These are phyloP conservation scores for Epipyxis sp. DNA, from an alignment of 108 stramenopile species.

Conservation along the genomic window DNA sequence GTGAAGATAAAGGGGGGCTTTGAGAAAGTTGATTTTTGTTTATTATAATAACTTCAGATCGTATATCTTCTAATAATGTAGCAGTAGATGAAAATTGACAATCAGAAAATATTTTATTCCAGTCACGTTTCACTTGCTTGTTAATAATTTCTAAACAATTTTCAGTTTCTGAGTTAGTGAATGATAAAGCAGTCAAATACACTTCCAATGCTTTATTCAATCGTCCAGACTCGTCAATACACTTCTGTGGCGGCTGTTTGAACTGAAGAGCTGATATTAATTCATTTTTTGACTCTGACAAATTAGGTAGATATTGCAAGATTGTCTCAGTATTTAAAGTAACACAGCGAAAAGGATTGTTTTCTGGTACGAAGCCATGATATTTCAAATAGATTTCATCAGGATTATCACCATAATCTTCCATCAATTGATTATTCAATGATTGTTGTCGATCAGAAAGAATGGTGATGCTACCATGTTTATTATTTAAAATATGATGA, in stretches of 20 bases:
- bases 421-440: slow-evolving; percentile 56
- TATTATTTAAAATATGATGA: slow-evolving; percentile 33
- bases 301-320: too few relatives aligned
- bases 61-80: not conserved
- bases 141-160: not conserved
- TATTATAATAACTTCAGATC: not conserved
- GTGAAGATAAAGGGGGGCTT: not conserved
- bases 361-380: slow-evolving; percentile 73
- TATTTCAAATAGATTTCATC: slow-evolving; percentile 67
- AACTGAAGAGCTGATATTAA: not conserved
- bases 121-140: not conserved
- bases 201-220: not conserved
- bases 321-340: not conserved
- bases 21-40: not conserved
- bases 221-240: not conserved
- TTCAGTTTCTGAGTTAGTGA: not conserved
- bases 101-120: not conserved
- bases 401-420: slow-evolving; percentile 79
- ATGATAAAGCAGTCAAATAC: not conserved
- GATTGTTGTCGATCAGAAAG: slow-evolving; percentile 39
- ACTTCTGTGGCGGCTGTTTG: not conserved
- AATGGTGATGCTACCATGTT: slow-evolving; percentile 12
- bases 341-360: slow-evolving; percentile 78
- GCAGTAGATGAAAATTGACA: not conserved
- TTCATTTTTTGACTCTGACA: not conserved